Conservation (phyloP, 2,329 filamentous ascomycete genomes). For the Dryadomyces sulphureus region DNA sequence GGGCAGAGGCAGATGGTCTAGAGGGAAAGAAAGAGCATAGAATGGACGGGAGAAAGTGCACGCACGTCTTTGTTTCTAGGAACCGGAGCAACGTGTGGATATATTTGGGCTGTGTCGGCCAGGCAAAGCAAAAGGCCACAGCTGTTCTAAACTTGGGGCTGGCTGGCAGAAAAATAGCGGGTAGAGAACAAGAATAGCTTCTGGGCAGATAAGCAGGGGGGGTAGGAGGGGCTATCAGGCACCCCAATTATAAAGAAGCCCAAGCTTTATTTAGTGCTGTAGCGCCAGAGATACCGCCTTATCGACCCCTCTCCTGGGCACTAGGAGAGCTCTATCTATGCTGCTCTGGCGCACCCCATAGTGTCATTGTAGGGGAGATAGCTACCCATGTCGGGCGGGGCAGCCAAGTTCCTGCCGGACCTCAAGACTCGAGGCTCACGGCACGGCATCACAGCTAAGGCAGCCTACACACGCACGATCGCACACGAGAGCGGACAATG, state of each 20-base stretch:
- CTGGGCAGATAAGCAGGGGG: background rate
- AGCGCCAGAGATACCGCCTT: background rate
- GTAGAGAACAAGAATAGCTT: no score
- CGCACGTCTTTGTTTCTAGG: no score
- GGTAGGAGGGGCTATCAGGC: background rate
- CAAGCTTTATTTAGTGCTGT: background rate
- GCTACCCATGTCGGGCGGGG: background rate
- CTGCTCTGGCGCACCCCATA: background rate
- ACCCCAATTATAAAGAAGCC: background rate
- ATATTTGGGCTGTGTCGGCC: no score
- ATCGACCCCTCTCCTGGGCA: background rate
- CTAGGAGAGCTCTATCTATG: background rate
- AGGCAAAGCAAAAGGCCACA: no score
- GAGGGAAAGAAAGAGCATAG: background rate
- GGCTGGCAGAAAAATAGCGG: no score
- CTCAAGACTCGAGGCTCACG: no score
- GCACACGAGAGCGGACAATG: background rate
- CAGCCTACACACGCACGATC: background rate
- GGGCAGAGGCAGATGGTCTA: slow-evolving; percentile 32
- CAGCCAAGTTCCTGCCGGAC: no score
- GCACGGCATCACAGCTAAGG: no score
- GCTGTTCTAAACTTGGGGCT: no score
- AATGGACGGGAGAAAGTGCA: background rate
- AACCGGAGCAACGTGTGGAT: no score
- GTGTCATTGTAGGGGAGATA: background rate